phyloP scores from a whole-genome alignment of 108 stramenopile species.

The Skeletonema marinoi region DNA sequence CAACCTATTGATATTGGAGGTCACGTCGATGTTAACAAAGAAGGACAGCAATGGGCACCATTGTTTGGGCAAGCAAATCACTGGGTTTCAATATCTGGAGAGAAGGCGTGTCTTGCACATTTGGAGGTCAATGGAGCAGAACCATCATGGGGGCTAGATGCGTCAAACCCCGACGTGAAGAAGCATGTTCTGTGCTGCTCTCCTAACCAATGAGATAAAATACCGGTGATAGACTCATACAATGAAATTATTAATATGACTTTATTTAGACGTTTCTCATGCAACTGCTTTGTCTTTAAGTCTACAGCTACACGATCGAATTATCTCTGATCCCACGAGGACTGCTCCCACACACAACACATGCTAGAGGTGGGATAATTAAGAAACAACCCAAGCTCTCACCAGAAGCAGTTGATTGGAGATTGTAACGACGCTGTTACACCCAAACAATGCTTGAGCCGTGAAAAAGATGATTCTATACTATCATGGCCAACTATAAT shows the following conservation, averaged over 20 bases:
- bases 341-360: no score
- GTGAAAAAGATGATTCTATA: no score
- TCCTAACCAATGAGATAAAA: not conserved
- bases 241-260: not conserved
- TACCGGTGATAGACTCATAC: conserved; percentile 4
- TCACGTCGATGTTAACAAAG: conserved; percentile 17
- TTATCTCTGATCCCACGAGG: no score
- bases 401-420: no score
- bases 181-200: conserved; percentile 43
- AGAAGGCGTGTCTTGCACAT: conserved; percentile 22
- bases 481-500: no score
- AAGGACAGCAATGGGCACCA: conserved; percentile 44
- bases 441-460: no score
- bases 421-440: no score
- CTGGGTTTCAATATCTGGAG: conserved; percentile 28
- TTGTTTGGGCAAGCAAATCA: conserved; percentile 30
- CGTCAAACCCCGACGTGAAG: conserved; percentile 26
- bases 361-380: no score
- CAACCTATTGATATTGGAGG: conserved; percentile 33
- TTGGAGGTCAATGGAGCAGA: conserved; percentile 24
- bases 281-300: no score
- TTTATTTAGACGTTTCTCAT: not conserved
- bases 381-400: no score
- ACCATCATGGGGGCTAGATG: conserved; percentile 43
- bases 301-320: no score